A percentile compares a stretch with the other conserved stretches of the same genome.
Evolutionary conservation across 2,329 filamentous ascomycete genomes (phyloP).

Genomic region (Xylariaceae sp.): DNA sequence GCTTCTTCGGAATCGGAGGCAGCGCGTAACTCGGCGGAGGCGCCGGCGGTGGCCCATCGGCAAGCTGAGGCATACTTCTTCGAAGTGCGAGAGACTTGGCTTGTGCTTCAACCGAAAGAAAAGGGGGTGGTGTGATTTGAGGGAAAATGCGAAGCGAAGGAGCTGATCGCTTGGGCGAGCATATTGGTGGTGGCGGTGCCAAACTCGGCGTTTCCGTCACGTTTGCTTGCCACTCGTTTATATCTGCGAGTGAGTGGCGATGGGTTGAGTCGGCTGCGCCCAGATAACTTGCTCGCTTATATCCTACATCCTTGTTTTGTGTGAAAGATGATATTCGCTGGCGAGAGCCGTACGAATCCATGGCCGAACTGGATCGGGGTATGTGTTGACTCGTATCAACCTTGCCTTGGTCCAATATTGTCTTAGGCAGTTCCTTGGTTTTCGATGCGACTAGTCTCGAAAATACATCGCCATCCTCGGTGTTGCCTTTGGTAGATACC

Average conservation of each 20-base stretch:
- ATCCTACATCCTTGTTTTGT: conserved; percentile 8
- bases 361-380: conserved; percentile 21
- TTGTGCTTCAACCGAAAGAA: conserved; percentile 10
- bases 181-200: conserved; percentile 12
- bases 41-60: conserved; percentile 48
- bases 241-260: conserved; percentile 11
- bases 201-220: conserved; percentile 11
- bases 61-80: conserved; percentile 49
- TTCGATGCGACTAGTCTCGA: conserved; percentile 2
- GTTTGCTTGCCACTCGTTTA: conserved; percentile 11
- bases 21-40: conserved; percentile 54
- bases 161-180: conserved; percentile 23
- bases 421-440: not conserved
- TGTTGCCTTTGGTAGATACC: conserved; percentile 2
- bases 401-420: not conserved
- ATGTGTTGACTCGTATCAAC: conserved; percentile 8
- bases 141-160: conserved; percentile 17
- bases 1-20: conserved; percentile 46
- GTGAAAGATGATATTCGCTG: conserved; percentile 13
- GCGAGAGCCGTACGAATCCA: conserved; percentile 15
- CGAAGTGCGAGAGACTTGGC: conserved; percentile 30
- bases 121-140: conserved; percentile 7
- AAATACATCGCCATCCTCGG: conserved; percentile 3
- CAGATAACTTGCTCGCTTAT: conserved; percentile 15
- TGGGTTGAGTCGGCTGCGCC: conserved; percentile 13